Percentiles rank a stretch among this genome's conserved stretches.
Conservation (phyloP, 495 filamentous ascomycete species). For the Talaromyces stipitatus region DNA sequence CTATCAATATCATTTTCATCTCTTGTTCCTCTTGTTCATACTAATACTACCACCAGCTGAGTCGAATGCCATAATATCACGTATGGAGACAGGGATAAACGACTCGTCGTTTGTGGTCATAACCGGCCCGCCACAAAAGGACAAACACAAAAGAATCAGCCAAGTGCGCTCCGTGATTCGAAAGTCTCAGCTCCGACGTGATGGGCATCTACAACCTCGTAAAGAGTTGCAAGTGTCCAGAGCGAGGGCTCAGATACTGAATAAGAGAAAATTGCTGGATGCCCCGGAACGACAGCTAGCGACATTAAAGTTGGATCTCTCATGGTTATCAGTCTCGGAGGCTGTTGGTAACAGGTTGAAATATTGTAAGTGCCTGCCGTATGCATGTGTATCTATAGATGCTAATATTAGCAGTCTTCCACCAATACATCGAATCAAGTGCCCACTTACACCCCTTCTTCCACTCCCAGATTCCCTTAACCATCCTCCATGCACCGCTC, state of each 20-base stretch:
- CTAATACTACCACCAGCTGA: not conserved
- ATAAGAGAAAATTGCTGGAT: not conserved
- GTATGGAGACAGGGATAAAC: not conserved
- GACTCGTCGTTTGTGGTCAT: constrained; percentile 12
- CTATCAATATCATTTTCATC: not conserved
- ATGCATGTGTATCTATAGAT: not conserved
- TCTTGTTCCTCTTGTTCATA: not conserved
- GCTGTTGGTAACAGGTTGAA: not conserved
- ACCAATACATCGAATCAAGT: constrained; percentile 11
- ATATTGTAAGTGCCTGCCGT: not conserved
- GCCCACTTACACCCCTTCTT: constrained; percentile 13
- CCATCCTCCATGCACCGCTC: constrained; percentile 9
- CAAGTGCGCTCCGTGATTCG: constrained; percentile 4
- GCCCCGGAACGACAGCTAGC: not conserved
- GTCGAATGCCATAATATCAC: not conserved
- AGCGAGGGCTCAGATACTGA: not conserved
- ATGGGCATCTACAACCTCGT: not conserved
- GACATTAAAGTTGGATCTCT: not conserved
- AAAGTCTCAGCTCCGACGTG: not conserved
- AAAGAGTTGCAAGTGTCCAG: not conserved
- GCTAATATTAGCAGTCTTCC: constrained; percentile 9
- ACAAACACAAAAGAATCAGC: constrained; percentile 12
- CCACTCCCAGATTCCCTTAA: constrained; percentile 4
- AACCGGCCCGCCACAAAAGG: constrained; percentile 12
- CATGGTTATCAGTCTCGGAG: constrained; percentile 1